Evolutionary conservation across 1,139 yeast species (phyloP).

Genomic region (Taiozyma sp.): DNA sequence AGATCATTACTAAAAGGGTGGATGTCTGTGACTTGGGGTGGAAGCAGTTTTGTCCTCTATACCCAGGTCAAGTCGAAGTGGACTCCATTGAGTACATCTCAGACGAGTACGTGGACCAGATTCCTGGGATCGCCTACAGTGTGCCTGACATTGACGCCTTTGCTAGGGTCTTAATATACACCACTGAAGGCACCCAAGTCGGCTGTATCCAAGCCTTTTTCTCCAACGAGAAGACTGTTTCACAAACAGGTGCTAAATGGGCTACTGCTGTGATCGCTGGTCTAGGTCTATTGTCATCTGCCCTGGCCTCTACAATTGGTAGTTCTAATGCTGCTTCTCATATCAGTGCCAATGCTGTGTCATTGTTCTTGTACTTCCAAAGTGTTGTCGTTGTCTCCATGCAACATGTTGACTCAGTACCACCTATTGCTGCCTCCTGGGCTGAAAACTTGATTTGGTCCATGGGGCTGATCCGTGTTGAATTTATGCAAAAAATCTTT

Average conservation of each 20-base stretch:
- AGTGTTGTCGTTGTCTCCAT: slow-evolving; percentile 67
- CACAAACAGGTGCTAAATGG: slow-evolving; percentile 78
- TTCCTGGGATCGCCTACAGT: slow-evolving; percentile 67
- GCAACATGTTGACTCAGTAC: slow-evolving; percentile 68
- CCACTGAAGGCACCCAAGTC: slow-evolving; percentile 36
- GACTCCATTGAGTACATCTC: slow-evolving; percentile 58
- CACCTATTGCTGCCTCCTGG: slow-evolving; percentile 81
- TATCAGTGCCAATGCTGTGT: slow-evolving; percentile 68
- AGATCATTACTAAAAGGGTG: slow-evolving; percentile 45
- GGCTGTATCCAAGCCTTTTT: slow-evolving; percentile 70
- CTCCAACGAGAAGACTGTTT: slow-evolving; percentile 67
- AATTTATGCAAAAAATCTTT: slow-evolving; percentile 70
- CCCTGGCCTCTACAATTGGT: slow-evolving; percentile 64
- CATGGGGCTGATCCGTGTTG: slow-evolving; percentile 67
- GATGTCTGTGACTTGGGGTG: slow-evolving; percentile 58
- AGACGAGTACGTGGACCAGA: slow-evolving; percentile 36
- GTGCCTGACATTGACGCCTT: slow-evolving; percentile 81
- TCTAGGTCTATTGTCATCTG: slow-evolving; percentile 64
- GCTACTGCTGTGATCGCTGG: slow-evolving; percentile 81
- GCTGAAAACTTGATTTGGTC: slow-evolving; percentile 81
- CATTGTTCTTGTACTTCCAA: slow-evolving; percentile 71
- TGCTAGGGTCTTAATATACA: slow-evolving; percentile 43
- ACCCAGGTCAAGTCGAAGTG: slow-evolving; percentile 64
- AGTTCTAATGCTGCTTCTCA: slow-evolving; percentile 77
- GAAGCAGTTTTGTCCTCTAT: slow-evolving; percentile 78